Evolutionary conservation across 768 basidiomycete species (phyloP), one percentile per base, ranked within the genome.

Genomic region (Leccinellum rugosiceps): DNA sequence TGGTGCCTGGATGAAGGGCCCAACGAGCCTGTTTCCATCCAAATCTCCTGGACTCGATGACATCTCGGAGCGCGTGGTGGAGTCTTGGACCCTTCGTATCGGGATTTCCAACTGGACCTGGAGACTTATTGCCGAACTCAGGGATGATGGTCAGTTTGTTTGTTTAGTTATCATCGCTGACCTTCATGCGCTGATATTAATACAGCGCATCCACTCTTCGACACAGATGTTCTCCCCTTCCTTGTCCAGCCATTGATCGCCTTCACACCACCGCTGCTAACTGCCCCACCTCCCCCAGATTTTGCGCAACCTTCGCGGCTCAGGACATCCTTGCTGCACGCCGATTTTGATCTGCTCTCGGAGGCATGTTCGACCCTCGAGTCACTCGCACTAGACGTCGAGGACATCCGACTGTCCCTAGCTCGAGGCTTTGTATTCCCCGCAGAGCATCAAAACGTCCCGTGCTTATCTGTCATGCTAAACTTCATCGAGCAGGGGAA

Each of bases 281-380:
- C 74, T 8, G 66, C 74, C 6, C 66, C 73, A 3, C 72, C 76
- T 1, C 69, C 72, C 14, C 62, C 76, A 5, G 65, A 76, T 15
- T 79, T 81, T 53, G 72, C 75, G 4, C 62, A 69, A 38, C 75
- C 74, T 15, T 74, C 76, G 35, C 70, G 64, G n/a, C 70, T 80
- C 57, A 74, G 79, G 49, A 75, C 73, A 44, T 67, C 68, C 23
- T 79, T 88, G 13, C 70, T 86, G 44, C 78, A 83, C 55, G 75
- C 84, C 3, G 92, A 94, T 70, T 83, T 88, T 50, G 87, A 90
- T 35, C 75, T 81, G 15, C 75, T 94, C 31, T 86, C 90, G 63
- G 87, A 92, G 65, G 80, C 83, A 0, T 90, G 86, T 72, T 88
- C 82, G 51, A 76, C 87, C 38, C 78, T 94, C 28, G 92, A 94